These are phyloP conservation scores for Boletus bicolor DNA, from an alignment of 768 basidiomycete genomes.

Conservation along the genomic window DNA sequence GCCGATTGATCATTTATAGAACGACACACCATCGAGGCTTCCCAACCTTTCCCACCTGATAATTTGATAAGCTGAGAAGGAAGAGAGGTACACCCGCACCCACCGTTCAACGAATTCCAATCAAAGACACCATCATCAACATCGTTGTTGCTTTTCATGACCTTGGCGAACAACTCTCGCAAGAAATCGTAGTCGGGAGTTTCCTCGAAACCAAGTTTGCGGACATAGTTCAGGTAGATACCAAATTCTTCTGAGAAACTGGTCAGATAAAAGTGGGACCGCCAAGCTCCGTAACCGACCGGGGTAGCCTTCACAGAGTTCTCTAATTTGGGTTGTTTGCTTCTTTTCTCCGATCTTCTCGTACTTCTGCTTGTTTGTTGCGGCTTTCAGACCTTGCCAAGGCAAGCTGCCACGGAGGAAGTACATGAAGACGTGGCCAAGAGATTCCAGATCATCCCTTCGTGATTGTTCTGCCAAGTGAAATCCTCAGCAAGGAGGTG, in stretches of 20 bases:
- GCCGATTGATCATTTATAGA: not conserved
- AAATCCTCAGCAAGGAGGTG: conserved; percentile 6
- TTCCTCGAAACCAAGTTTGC: conserved; percentile 98
- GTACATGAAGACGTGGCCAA: conserved; percentile 99
- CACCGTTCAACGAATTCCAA: conserved; percentile 91
- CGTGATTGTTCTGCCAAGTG: conserved; percentile 72
- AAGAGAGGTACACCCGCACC: conserved; percentile 10
- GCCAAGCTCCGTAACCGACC: conserved; percentile 46
- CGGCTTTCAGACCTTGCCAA: conserved; percentile 99
- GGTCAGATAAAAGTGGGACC: conserved; percentile 7
- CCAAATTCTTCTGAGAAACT: conserved; percentile 82
- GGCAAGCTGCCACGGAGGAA: conserved; percentile 95
- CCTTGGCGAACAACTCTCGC: conserved; percentile 90
- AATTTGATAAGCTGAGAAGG: conserved; percentile 6
- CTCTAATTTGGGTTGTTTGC: conserved; percentile 96
- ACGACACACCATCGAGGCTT: conserved; percentile 65
- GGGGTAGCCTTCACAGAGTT: conserved; percentile 93
- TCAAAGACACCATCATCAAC: conserved; percentile 93
- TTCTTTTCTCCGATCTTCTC: conserved; percentile 99
- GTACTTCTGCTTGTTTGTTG: conserved; percentile 99
- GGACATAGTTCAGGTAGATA: conserved; percentile 98
- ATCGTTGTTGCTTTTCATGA: conserved; percentile 88
- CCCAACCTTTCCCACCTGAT: conserved; percentile 91
- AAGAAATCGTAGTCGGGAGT: conserved; percentile 99
- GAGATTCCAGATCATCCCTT: conserved; percentile 96